These are phyloP conservation scores for Sordariomycetes sp. DNA, from an alignment of 2,329 filamentous ascomycete genomes.

Conservation along the genomic window DNA sequence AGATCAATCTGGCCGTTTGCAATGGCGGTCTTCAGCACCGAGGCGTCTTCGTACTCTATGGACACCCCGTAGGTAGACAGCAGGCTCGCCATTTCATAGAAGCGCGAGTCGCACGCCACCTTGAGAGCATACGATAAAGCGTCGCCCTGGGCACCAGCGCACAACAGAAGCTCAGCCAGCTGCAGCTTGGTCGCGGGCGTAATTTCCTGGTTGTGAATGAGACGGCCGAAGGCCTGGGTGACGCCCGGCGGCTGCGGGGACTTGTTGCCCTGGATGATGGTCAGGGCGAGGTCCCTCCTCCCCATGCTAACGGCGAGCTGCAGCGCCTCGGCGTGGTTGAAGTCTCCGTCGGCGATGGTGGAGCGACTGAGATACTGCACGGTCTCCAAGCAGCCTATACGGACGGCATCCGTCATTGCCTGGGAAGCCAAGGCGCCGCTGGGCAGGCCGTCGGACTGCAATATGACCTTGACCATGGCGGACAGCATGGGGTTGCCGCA, in stretches of 20 bases:
- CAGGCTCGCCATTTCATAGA: constrained; percentile 45
- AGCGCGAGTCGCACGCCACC: constrained; percentile 37
- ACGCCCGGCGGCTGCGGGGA: constrained; percentile 40
- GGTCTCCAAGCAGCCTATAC: constrained; percentile 38
- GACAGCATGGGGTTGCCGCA: constrained; percentile 36
- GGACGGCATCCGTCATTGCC: constrained; percentile 40
- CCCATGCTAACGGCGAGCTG: constrained; percentile 37
- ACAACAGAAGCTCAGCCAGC: constrained; percentile 46
- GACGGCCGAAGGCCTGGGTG: constrained; percentile 37
- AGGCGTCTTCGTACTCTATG: constrained; percentile 42
- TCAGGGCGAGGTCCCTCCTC: constrained; percentile 43
- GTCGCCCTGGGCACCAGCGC: constrained; percentile 46
- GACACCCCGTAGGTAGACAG: constrained; percentile 44
- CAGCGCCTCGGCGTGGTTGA: constrained; percentile 41
- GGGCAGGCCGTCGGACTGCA: constrained; percentile 40
- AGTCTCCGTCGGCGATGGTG: constrained; percentile 42
- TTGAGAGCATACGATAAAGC: constrained; percentile 36
- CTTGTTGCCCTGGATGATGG: constrained; percentile 41
- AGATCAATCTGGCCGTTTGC: constrained; percentile 33
- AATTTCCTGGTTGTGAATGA: constrained; percentile 36
- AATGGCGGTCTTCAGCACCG: constrained; percentile 39
- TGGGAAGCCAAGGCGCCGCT: constrained; percentile 33
- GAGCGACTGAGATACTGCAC: constrained; percentile 42
- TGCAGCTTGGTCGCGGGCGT: constrained; percentile 39
- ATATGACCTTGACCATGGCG: constrained; percentile 35